Evolutionary conservation across 192 early-diverging fungal species (phyloP), one percentile per base, ranked within the genome.

Genomic region (Coemansia erecta): DNA sequence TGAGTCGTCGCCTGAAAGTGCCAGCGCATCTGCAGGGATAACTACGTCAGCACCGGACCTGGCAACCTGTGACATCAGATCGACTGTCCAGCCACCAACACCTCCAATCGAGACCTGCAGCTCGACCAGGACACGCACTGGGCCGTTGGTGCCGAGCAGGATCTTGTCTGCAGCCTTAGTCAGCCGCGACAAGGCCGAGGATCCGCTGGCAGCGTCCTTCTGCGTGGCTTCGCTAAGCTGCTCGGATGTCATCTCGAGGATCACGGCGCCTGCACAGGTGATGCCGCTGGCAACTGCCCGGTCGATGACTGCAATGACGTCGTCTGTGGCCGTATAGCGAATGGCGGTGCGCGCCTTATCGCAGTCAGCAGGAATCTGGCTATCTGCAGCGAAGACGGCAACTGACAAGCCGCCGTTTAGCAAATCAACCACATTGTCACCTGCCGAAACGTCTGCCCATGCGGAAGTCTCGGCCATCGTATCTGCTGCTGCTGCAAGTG

Each of bases 61-160:
- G 1, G 59, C 70, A 2, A 68, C 70, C 9, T 37, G 31, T 18
- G 44, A 17, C 44, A 79, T 26, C 51, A 65, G 50, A 11, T 66
- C 70, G 12, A 56, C 28, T 5, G 76, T 72, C 76, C 76, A 79
- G 24, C 23, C 26, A 24, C 53, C 44, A 10, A 57, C 21, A 18
- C 51, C 14, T 15, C 22, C 55, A 11, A 26, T 28, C 11, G 28
- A 39, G 9, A 26, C 43, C 0, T n/a, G 15, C 47, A 71, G 52
- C 18, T 71, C 76, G 11, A 72, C 76, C 3, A 69, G 60, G 18
- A 79, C 70, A 12, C 76, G 76, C 35, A 72, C 76, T 3, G 76
- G 66, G 35, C 70, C 76, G 26, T 31, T 39, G 15, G 23, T 41
- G 17, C 70, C 70, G 11, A 69, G 6, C 26, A 64, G n/a, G 43